These are phyloP conservation scores for Vigna nakashimae DNA, from an alignment of 306 rosid genomes.

Conservation along the genomic window DNA sequence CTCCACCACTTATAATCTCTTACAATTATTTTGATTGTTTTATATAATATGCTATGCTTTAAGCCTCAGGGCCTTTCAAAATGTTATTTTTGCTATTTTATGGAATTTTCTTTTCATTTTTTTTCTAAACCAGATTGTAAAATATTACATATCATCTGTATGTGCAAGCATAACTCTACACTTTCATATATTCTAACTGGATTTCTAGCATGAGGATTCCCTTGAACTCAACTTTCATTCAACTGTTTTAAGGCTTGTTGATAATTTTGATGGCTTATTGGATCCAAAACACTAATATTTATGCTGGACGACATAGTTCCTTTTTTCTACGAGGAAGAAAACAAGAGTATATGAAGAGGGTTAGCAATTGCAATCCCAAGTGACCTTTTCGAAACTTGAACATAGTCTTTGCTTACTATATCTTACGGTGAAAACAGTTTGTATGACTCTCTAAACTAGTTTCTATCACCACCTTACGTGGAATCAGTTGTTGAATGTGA, in stretches of 20 bases:
- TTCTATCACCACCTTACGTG: conserved; percentile 25
- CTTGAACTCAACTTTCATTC: too few relatives aligned
- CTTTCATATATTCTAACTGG: not conserved
- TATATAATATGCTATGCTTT: not conserved
- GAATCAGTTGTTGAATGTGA: conserved; percentile 32
- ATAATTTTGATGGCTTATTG: too few relatives aligned
- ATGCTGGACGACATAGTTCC: conserved; percentile 44
- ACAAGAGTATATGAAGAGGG: conserved; percentile 30
- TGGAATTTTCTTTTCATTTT: not conserved
- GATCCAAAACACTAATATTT: too few relatives aligned
- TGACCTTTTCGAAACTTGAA: conserved; percentile 39
- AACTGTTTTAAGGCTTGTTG: too few relatives aligned
- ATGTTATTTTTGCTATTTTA: not conserved
- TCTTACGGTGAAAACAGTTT: conserved; percentile 16
- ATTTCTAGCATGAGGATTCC: too few relatives aligned
- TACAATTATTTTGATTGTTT: not conserved
- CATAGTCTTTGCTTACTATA: conserved; percentile 13
- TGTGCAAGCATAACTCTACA: not conserved
- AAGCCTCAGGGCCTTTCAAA: not conserved
- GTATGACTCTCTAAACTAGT: conserved; percentile 13
- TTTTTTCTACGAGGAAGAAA: conserved; percentile 35
- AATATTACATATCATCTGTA: not conserved
- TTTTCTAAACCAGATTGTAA: not conserved
- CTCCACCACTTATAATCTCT: not conserved
- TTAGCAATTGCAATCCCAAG: conserved; percentile 23